Conservation (phyloP, 371 early-diverging fungal genomes). For the Mucor irregularis region DNA sequence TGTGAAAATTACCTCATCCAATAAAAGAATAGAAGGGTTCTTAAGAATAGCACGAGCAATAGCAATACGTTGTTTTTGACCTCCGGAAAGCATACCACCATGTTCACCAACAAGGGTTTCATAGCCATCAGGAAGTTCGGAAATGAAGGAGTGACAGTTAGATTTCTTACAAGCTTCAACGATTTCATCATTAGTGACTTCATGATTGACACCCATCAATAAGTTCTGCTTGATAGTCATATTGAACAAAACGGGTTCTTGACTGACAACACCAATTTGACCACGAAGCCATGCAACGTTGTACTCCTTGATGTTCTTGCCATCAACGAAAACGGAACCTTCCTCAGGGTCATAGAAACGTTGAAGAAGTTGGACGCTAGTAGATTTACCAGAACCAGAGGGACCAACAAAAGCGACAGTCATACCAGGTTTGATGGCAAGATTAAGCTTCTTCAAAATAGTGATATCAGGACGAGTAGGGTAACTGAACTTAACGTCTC, state of each 20-base stretch:
- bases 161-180: conserved; percentile 62
- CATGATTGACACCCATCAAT: conserved; percentile 58
- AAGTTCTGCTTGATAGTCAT: conserved; percentile 83
- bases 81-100: conserved; percentile 78
- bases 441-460: conserved; percentile 59
- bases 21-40: conserved; percentile 43
- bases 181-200: conserved; percentile 57
- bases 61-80: conserved; percentile 63
- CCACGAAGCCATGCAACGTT: conserved; percentile 74
- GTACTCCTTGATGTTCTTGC: conserved; percentile 63
- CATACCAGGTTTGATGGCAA: conserved; percentile 70
- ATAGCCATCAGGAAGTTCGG: conserved; percentile 73
- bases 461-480: conserved; percentile 76
- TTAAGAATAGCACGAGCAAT: conserved; percentile 53
- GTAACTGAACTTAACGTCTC: conserved; percentile 70
- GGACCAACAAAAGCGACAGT: conserved; percentile 77
- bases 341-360: conserved; percentile 83
- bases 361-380: conserved; percentile 83
- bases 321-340: conserved; percentile 73
- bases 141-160: conserved; percentile 80
- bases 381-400: conserved; percentile 95
- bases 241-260: conserved; percentile 90
- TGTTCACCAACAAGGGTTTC: conserved; percentile 73
- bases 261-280: conserved; percentile 83
- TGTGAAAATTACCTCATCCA: conserved; percentile 43